phyloP scores from a whole-genome alignment of 2,329 filamentous ascomycete genomes.

The Rhinocladiella mackenziei region DNA sequence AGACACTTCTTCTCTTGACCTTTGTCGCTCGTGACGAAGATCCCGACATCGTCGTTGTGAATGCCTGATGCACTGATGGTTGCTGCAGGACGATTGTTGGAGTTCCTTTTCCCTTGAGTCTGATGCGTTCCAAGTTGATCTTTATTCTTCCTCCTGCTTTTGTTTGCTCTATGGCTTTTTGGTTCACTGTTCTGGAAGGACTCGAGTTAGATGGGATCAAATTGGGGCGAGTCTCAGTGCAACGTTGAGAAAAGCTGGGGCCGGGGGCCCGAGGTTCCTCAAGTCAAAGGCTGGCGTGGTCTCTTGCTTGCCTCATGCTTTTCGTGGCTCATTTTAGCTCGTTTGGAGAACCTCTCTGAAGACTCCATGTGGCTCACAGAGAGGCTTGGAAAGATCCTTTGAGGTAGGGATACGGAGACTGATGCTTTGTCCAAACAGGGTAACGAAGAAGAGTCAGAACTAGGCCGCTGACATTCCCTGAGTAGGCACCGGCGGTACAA shows the following conservation, averaged over 20 bases:
- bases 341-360: constrained; percentile 7
- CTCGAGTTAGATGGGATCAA: neutral
- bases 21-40: constrained; percentile 61
- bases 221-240: no score
- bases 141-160: constrained; percentile 1
- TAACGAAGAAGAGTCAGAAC: no score
- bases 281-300: no score
- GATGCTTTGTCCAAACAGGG: no score
- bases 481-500: no score
- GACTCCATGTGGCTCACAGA: no score
- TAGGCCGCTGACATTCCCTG: no score
- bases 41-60: constrained; percentile 54
- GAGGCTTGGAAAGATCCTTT: neutral
- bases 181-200: neutral
- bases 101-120: neutral
- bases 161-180: neutral
- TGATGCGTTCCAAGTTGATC: neutral
- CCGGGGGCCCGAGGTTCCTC: no score
- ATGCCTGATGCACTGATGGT: constrained; percentile 32
- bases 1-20: constrained; percentile 59
- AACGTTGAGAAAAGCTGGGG: no score
- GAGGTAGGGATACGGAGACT: no score
- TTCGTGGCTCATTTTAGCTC: constrained; percentile 12
- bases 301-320: neutral
- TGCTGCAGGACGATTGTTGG: constrained; percentile 1